These are phyloP conservation scores for Penicillium atrosanguineum DNA, from an alignment of 495 filamentous ascomycete genomes.

Conservation along the genomic window DNA sequence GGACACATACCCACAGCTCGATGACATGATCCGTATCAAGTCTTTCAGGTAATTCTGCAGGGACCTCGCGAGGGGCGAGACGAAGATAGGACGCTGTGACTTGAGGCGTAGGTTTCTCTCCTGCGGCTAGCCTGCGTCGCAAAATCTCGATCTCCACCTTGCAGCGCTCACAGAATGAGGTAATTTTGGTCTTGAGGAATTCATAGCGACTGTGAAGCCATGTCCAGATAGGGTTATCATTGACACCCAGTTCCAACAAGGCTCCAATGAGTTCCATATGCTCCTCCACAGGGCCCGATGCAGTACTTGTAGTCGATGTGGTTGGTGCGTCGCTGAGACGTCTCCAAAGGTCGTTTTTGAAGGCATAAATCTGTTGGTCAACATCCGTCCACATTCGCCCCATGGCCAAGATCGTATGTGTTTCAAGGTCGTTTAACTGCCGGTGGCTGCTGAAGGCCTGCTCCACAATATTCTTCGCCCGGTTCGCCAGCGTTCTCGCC, in stretches of 20 bases:
- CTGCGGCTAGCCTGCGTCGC: slow-evolving; percentile 71
- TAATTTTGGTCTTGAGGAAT: slow-evolving; percentile 80
- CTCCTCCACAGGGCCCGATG: slow-evolving; percentile 60
- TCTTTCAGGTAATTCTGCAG: slow-evolving; percentile 50
- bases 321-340: slow-evolving; percentile 61
- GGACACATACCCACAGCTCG: slow-evolving; percentile 85
- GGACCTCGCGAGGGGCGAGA: slow-evolving; percentile 60
- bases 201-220: slow-evolving; percentile 90
- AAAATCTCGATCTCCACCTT: slow-evolving; percentile 90
- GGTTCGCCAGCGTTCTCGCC: slow-evolving; percentile 71
- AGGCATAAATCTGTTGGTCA: slow-evolving; percentile 73
- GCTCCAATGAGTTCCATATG: slow-evolving; percentile 87
- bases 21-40: slow-evolving; percentile 75
- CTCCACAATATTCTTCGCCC: slow-evolving; percentile 62
- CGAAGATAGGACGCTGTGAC: slow-evolving; percentile 70
- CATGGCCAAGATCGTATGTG: slow-evolving; percentile 80
- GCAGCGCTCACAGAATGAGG: slow-evolving; percentile 71
- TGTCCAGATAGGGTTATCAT: slow-evolving; percentile 93
- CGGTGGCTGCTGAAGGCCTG: slow-evolving; percentile 44
- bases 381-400: slow-evolving; percentile 96
- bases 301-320: slow-evolving; percentile 39
- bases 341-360: slow-evolving; percentile 87
- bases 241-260: slow-evolving; percentile 84
- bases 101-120: slow-evolving; percentile 65
- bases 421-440: slow-evolving; percentile 66